Base-by-base conservation (phyloP, 2,329 filamentous ascomycete species). In the Trichophyton benhamiae region DNA sequence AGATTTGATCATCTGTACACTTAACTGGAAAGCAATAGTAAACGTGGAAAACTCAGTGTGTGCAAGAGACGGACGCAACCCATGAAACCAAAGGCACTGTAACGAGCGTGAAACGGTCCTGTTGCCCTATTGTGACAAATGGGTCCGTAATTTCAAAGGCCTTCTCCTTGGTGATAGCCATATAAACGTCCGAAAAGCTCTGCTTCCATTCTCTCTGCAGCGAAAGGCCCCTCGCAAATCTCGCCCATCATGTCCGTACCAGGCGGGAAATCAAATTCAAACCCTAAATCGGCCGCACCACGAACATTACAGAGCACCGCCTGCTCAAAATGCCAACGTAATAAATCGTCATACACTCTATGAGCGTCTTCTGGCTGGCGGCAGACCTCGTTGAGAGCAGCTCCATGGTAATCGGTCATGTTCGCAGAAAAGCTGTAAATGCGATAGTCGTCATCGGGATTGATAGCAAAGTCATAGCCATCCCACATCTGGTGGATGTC, bases 241-340 rank as follows among this genome's bases (percentile, higher is more conserved):
- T 60, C 58, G 8, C 44, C 58, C 25, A 52, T 52, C 44, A 49
- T 60, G 2, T 60, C 58, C 6, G 38, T 59, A 3, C 38, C 25
- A 9, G 58, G 58, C 1, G 58, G 58, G 20, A 60, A 60, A 52
- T 60, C 58, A 27, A 60, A 48, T 1, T 60, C 44, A 22, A 57
- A 57, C 30, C 7, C 13, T 30, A 11, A 8, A 15, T 36, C 53
- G 2, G 1, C 61, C 5, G 62, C 61, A 17, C 41, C 41, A 44
- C 41, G 41, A n/a, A 44, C n/a, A 7, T 44, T 44, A 1, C n/a
- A 4, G 5, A n/a, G 64, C 20, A 68, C 58, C 9, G 66, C 63
- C 61, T 66, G 64, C n/a, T 64, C 46, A 52, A 67, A 66, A 59
- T 68, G 66, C 67, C 41, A 44, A 15, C 15, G 15, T n/a, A 44